Evolutionary conservation across 768 basidiomycete species (phyloP).

Genomic region (Tylopilus sp.): DNA sequence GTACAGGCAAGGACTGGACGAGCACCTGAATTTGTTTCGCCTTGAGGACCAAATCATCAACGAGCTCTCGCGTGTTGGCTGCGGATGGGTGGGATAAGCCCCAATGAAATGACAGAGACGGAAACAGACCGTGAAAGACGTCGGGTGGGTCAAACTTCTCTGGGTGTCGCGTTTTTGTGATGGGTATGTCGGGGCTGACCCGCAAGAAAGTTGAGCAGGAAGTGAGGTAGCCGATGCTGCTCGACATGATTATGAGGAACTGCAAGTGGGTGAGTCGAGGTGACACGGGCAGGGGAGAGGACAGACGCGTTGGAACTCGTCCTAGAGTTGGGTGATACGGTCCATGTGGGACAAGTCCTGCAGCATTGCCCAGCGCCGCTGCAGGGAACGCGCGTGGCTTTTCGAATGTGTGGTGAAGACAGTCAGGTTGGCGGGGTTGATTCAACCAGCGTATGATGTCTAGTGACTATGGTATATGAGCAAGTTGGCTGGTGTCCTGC

Average conservation of each 20-base stretch:
- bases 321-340: constrained; percentile 92
- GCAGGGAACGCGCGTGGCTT: constrained; percentile 19
- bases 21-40: constrained; percentile 88
- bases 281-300: too few species aligned
- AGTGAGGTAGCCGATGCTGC: constrained; percentile 76
- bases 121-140: constrained; percentile 62
- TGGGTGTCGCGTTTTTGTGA: constrained; percentile 73
- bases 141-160: constrained; percentile 72
- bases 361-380: constrained; percentile 82
- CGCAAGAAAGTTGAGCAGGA: constrained; percentile 73
- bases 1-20: constrained; percentile 73
- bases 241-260: constrained; percentile 88
- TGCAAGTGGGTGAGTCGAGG: too few species aligned
- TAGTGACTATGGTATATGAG: too few species aligned
- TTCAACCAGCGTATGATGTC: too few species aligned
- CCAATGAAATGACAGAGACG: too few species aligned
- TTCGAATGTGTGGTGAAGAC: too few species aligned
- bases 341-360: constrained; percentile 93
- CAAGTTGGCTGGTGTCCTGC: too few species aligned
- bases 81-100: background rate
- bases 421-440: too few species aligned
- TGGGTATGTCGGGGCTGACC: constrained; percentile 74
- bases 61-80: constrained; percentile 86
- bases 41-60: constrained; percentile 76
- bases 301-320: constrained; percentile 83